A percentile compares a stretch with the other conserved stretches of the same genome.
Evolutionary conservation across 2,329 filamentous ascomycete genomes (phyloP).

Genomic region (Fusarium gaditjirri): DNA sequence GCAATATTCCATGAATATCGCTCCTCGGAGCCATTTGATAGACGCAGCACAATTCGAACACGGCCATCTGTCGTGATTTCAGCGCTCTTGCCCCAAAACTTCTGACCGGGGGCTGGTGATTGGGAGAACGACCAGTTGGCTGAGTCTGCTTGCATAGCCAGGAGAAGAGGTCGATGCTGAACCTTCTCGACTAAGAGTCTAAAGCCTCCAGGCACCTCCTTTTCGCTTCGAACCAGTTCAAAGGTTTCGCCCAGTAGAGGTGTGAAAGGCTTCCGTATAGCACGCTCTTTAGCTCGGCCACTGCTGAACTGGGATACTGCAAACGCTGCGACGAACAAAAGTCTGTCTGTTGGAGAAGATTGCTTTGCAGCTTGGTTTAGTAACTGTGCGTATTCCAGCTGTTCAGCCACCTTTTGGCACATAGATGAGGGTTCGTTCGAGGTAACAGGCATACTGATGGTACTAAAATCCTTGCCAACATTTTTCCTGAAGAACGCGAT

Average conservation of each 20-base stretch:
- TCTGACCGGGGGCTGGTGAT: constrained; percentile 88
- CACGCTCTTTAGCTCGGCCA: constrained; percentile 85
- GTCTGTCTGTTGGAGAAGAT: constrained; percentile 71
- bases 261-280: constrained; percentile 96
- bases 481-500: constrained; percentile 97
- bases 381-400: constrained; percentile 88
- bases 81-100: constrained; percentile 98
- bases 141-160: constrained; percentile 93
- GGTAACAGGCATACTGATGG: constrained; percentile 97
- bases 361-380: constrained; percentile 79
- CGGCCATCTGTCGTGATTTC: constrained; percentile 94
- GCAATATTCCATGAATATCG: constrained; percentile 89
- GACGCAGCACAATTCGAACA: constrained; percentile 77
- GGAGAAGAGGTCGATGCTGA: constrained; percentile 87
- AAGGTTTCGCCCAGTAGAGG: constrained; percentile 96
- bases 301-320: constrained; percentile 88
- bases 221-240: constrained; percentile 88
- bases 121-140: constrained; percentile 88
- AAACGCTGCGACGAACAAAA: constrained; percentile 89
- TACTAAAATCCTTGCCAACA: constrained; percentile 95
- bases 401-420: constrained; percentile 88
- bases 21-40: constrained; percentile 76
- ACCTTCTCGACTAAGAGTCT: constrained; percentile 96
- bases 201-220: constrained; percentile 77
- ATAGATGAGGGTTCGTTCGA: constrained; percentile 93